Conservation (phyloP, 2,329 filamentous ascomycete genomes). For the Colletotrichum lentis region DNA sequence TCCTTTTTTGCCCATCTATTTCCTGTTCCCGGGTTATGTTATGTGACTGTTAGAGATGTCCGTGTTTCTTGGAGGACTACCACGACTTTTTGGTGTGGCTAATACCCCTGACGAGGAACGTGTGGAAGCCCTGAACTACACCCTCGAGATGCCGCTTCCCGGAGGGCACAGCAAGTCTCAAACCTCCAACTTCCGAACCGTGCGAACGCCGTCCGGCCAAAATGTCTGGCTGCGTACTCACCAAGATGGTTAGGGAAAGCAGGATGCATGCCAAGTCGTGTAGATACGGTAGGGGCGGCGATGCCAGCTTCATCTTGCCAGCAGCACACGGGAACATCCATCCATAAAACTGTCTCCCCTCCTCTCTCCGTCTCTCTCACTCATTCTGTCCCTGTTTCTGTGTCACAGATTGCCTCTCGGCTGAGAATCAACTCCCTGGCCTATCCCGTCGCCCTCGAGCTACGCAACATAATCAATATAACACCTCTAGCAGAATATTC, state of each 20-base stretch:
- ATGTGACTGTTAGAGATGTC: too few relatives aligned
- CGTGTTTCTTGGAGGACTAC: background rate
- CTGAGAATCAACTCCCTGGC: too few relatives aligned
- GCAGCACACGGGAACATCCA: background rate
- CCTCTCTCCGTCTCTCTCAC: too few relatives aligned
- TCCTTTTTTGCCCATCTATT: background rate
- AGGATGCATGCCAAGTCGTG: background rate
- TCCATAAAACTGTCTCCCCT: too few relatives aligned
- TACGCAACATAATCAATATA: background rate
- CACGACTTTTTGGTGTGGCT: background rate
- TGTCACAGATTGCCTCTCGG: background rate
- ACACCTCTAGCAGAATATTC: background rate
- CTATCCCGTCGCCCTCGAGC: background rate
- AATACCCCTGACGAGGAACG: too few relatives aligned
- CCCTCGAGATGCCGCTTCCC: too few relatives aligned
- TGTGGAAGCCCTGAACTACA: background rate
- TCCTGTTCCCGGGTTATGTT: too few relatives aligned
- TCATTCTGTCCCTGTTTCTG: too few relatives aligned
- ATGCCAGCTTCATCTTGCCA: background rate
- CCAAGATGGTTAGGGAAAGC: background rate
- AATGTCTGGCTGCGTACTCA: background rate
- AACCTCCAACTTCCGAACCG: too few relatives aligned
- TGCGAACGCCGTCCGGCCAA: too few relatives aligned
- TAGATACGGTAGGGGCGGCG: background rate
- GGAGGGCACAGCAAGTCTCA: too few relatives aligned